Evolutionary conservation across 148 eudicot species (phyloP), one percentile per base, ranked within the genome.

Genomic region (Nepenthes mirabilis): DNA sequence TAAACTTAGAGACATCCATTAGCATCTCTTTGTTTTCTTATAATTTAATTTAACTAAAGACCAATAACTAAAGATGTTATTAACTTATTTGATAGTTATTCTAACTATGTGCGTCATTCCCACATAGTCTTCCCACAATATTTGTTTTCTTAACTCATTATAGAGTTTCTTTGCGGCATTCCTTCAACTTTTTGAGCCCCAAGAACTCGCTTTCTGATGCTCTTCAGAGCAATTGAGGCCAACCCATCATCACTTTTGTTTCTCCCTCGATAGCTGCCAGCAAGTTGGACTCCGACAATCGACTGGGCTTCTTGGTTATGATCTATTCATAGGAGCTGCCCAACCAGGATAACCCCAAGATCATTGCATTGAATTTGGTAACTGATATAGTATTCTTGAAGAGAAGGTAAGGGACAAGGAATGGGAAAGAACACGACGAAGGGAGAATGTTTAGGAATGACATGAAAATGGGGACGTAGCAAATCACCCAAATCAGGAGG

Each of bases 341-440:
- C 2, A 83, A 67, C 73, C 80, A 84, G 62, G 80, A 83, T 34
- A 83, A 74, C 35, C 88, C 88, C 2, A 80, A 83, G 6, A 83
- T 34, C 88, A 83, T 83, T 55, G 85, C 88, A 3, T 83, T 80
- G 79, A 83, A 83, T 57, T 83, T 83, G 45, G 88, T 83, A 12
- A 83, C 88, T 0, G 88, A 83, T 85, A 83, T 83, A 35, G 88
- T 83, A 75, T 83, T 83, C 63, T 83, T 84, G 12, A 83, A 83
- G 12, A 83, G 77, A 2, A 83, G 80, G 69, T 80, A 83, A 14
- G 88, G 88, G 45, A 83, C 77, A 56, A 83, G 50, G 57, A 83
- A 83, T 1, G 88, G 88, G 80, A 80, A 78, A 1, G 85, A 80
- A 59, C 80, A 78, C 33, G 81, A 83, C 1, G 83, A 36, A 6